Evolutionary conservation across 768 basidiomycete species (phyloP).

Genomic region (Gyrodon lividus): DNA sequence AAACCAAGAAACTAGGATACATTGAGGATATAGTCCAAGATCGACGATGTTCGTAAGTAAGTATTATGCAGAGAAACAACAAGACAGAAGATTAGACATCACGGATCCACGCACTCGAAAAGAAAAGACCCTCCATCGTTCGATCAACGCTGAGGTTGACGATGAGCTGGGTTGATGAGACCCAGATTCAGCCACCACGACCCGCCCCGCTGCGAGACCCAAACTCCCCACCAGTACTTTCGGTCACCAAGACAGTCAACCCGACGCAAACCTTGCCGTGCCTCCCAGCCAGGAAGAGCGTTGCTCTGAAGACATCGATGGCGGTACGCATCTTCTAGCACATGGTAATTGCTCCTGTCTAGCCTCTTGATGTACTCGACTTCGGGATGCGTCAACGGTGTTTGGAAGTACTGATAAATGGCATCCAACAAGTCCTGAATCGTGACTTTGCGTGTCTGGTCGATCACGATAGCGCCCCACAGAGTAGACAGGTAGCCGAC

Average conservation of each 20-base stretch:
- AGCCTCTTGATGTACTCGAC: slow-evolving; percentile 21
- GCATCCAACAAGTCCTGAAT: slow-evolving; percentile 47
- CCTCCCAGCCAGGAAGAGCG: slow-evolving; percentile 40
- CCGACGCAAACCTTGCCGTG: slow-evolving; percentile 42
- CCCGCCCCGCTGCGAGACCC: slow-evolving; percentile 31
- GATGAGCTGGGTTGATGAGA: slow-evolving; percentile 26
- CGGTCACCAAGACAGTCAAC: slow-evolving; percentile 50
- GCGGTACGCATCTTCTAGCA: slow-evolving; percentile 28
- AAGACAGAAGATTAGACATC: too few species aligned
- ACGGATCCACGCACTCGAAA: neutral
- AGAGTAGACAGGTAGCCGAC: slow-evolving; percentile 22
- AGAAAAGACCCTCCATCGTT: neutral
- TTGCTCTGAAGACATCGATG: slow-evolving; percentile 39
- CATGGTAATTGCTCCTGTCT: slow-evolving; percentile 17
- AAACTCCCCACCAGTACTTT: slow-evolving; percentile 45
- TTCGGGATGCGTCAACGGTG: slow-evolving; percentile 36
- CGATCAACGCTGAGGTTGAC: neutral
- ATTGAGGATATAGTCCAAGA: too few species aligned
- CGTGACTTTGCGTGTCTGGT: slow-evolving; percentile 34
- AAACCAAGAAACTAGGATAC: too few species aligned
- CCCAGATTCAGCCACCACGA: slow-evolving; percentile 49
- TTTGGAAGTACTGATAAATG: slow-evolving; percentile 49
- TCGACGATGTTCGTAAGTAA: too few species aligned
- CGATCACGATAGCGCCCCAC: slow-evolving; percentile 52
- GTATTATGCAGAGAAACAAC: too few species aligned